Percentiles rank a stretch among this genome's conserved stretches.
Evolutionary conservation across 1,284 basidiomycete species (phyloP).

Genomic region (Wallemia ichthyophaga): DNA sequence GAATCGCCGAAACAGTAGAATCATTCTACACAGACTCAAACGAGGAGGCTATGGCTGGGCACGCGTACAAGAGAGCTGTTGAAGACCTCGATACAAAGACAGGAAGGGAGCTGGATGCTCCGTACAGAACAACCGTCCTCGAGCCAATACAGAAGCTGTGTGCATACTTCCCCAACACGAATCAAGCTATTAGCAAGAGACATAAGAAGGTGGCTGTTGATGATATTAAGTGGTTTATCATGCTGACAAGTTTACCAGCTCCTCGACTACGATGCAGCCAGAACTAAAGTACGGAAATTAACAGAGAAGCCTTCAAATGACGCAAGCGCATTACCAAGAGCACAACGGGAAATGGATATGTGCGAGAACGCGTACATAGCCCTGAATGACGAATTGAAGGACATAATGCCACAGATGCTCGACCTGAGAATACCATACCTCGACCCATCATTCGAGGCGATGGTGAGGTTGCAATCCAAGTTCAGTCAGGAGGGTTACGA

Average conservation of each 20-base stretch:
- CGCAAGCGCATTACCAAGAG: slow-evolving; percentile 58
- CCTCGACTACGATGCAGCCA: slow-evolving; percentile 76
- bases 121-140: slow-evolving; percentile 75
- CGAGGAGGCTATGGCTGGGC: slow-evolving; percentile 72
- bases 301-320: slow-evolving; percentile 85
- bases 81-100: slow-evolving; percentile 75
- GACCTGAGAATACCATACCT: slow-evolving; percentile 90
- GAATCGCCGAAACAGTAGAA: slow-evolving; percentile 79
- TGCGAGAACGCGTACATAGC: slow-evolving; percentile 73
- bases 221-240: not conserved
- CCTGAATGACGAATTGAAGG: slow-evolving; percentile 69
- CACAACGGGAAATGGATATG: slow-evolving; percentile 83
- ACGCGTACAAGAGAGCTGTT: slow-evolving; percentile 80
- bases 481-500: slow-evolving; percentile 96
- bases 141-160: slow-evolving; percentile 91
- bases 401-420: slow-evolving; percentile 68
- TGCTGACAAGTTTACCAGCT: slow-evolving; percentile 23
- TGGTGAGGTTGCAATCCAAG: slow-evolving; percentile 90
- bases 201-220: slow-evolving; percentile 66
- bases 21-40: slow-evolving; percentile 56
- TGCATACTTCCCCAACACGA: slow-evolving; percentile 75
- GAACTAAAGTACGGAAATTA: slow-evolving; percentile 61
- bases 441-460: slow-evolving; percentile 93
- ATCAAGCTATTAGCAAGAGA: slow-evolving; percentile 74
- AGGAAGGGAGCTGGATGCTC: slow-evolving; percentile 60